Evolutionary conservation across 352 stramenopile species (phyloP), one percentile per base, ranked within the genome.

Genomic region (Globisporangium takayamanum): DNA sequence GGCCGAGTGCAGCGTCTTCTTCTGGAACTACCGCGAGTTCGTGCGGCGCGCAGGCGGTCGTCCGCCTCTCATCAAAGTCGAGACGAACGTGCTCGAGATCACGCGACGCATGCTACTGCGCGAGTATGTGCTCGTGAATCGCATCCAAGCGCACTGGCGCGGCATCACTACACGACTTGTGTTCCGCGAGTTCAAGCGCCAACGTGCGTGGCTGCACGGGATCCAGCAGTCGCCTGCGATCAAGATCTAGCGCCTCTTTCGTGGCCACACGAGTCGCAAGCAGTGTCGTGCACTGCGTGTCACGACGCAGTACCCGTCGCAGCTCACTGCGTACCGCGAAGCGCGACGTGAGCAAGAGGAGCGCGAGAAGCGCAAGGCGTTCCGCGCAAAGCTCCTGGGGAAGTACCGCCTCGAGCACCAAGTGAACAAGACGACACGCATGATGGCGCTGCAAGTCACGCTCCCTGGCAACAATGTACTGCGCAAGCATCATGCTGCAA

Each of bases 21-120:
- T 75, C 51, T 88, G 74, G 76, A 80, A 92, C 58, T 92, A 94
- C 61, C 71, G 82, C 15, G 80, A 90, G 53, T 89, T 90, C 57
- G 79, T 89, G 50, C 78, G 77, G 2, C 76, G 80, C 26, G 75
- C 79, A 0, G 79, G 81, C 12, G 70, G 74, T 7, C 74, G 70
- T 50, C 80, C 80, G 4, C 60, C 83, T 22, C 67, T 91, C 18
- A 76, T 85, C 28, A 84, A 88, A 45, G 83, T 91, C 25, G 83
- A 93, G 65, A 73, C 63, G 7, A 93, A 90, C 53, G 69, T 93
- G 14, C 7, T 87, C 15, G 83, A 93, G 67, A 82, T 93, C 56
- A 70, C 78, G 30, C 57, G 64, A 7, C 73, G 80, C n/a, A 79
- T 93, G 54, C 63, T 91, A 14, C 52, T 63, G 37, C 80, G 81